These are phyloP conservation scores for Isabelozyma gotoi DNA, from an alignment of 805 yeast species.

Conservation along the genomic window DNA sequence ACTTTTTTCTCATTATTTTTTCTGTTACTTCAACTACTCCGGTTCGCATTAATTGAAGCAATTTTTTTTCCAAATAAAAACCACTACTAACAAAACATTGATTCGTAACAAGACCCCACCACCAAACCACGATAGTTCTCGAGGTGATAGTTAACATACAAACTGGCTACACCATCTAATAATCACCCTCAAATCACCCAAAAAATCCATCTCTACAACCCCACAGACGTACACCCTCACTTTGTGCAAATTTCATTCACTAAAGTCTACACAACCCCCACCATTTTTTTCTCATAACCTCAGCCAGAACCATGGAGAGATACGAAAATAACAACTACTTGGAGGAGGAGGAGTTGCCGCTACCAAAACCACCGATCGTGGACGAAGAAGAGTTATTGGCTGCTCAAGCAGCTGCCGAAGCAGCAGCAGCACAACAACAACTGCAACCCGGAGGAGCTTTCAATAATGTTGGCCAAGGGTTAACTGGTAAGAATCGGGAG, in stretches of 20 bases:
- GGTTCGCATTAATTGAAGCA: background rate
- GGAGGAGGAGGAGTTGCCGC: slow-evolving; percentile 24
- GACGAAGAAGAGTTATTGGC: slow-evolving; percentile 43
- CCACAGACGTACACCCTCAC: background rate
- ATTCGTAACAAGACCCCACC: background rate
- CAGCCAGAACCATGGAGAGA: slow-evolving; percentile 15
- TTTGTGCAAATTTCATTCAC: background rate
- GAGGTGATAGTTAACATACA: background rate
- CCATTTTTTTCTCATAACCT: background rate
- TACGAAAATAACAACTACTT: slow-evolving; percentile 26
- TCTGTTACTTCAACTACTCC: background rate
- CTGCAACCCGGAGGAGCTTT: slow-evolving; percentile 65
- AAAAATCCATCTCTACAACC: background rate
- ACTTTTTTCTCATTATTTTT: background rate
- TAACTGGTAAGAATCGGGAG: slow-evolving; percentile 76
- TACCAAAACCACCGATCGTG: slow-evolving; percentile 25
- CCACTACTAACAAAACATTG: background rate
- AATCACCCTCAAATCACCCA: background rate
- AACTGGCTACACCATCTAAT: background rate
- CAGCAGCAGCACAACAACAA: slow-evolving; percentile 46
- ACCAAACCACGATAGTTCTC: too few species aligned
- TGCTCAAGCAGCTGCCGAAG: slow-evolving; percentile 47
- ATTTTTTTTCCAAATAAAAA: background rate
- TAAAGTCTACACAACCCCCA: too few species aligned
- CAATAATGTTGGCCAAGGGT: slow-evolving; percentile 90